Conservation (phyloP, 2,329 filamentous ascomycete species). For the Phyllosticta paracitricarpa region DNA sequence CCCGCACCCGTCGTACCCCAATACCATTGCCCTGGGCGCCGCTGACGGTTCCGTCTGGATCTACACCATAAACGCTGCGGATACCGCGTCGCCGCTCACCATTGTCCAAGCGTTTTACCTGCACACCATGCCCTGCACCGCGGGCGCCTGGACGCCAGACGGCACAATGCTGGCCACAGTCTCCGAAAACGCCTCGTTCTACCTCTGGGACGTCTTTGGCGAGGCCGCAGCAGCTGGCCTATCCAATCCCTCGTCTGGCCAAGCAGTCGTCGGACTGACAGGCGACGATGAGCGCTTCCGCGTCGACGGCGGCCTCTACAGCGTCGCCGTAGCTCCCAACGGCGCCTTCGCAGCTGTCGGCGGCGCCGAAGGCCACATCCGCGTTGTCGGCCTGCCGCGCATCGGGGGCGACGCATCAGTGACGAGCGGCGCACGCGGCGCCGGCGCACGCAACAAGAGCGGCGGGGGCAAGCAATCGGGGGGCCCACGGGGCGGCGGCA, state of each 20-base stretch:
- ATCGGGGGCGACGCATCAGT: constrained; percentile 26
- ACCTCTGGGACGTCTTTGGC: constrained; percentile 88
- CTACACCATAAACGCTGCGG: constrained; percentile 67
- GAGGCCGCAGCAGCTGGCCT: constrained; percentile 58
- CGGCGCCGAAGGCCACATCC: constrained; percentile 77
- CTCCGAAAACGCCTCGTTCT: constrained; percentile 76
- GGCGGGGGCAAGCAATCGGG: constrained; percentile 35
- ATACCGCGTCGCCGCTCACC: constrained; percentile 53
- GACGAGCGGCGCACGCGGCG: constrained; percentile 31
- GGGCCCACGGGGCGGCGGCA: constrained; percentile 24
- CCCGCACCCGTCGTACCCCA: constrained; percentile 59
- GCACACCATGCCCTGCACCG: constrained; percentile 77
- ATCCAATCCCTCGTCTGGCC: constrained; percentile 42
- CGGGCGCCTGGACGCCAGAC: constrained; percentile 82
- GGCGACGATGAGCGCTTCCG: constrained; percentile 79
- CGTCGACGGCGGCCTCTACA: constrained; percentile 85
- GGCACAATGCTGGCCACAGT: constrained; percentile 81
- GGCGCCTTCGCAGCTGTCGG: constrained; percentile 75
- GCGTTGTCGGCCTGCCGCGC: constrained; percentile 73
- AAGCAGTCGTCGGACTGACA: constrained; percentile 67
- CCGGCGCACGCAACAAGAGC: constrained; percentile 39
- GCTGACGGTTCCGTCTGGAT: constrained; percentile 93
- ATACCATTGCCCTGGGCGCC: constrained; percentile 78
- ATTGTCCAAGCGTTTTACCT: constrained; percentile 90
- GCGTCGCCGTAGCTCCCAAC: constrained; percentile 70